Base-by-base conservation (phyloP, 208 protist species). In the Jaenimonas drosophilae region DNA sequence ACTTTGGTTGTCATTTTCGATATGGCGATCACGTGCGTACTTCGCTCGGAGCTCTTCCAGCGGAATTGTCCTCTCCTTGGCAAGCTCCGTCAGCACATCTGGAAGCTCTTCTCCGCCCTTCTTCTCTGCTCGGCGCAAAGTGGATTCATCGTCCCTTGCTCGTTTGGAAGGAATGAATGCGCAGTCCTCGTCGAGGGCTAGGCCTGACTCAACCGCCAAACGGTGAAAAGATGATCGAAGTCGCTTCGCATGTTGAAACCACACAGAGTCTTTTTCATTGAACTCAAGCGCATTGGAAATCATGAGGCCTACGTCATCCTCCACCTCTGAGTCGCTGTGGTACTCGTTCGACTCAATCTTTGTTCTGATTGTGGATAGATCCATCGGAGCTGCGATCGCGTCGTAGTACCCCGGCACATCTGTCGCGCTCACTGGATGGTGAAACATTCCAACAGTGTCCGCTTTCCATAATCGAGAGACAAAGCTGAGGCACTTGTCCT, bases 201-300 rank as follows among this genome's bases (percentile, higher is more conserved):
- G 48, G 11, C 79, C 73, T 4, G 38, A 63, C 32, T 86, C 32
- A 36, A 59, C 24, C 0, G 86, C 86, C 3, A 82, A 29, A 19
- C 38, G 24, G 0, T 63, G 34, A 46, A 88, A 90, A 1, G 27
- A n/a, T 33, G 67, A 66, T 5, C 76, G 65, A 24, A 94, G 61
- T 33, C 69, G 41, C 27, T 71, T 63, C 24, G 86, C 86, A 47
- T 76, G 59, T 14, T 56, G 41, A 41, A 88, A 61, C 70, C 70
- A 91, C 37, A 41, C 58, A 7, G 63, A 70, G 32, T 69, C 76
- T 30, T 74, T 81, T 7, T 70, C 58, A 53, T 94, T 94, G 66
- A 83, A 94, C 33, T 88, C 69, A 23, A 94, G 45, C 7, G 86
- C 86, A 53, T 94, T 94, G 16, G 81, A 53, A 30, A 94, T 75